Evolutionary conservation across 208 protist species (phyloP).

Genomic region (Crithidia thermophila): DNA sequence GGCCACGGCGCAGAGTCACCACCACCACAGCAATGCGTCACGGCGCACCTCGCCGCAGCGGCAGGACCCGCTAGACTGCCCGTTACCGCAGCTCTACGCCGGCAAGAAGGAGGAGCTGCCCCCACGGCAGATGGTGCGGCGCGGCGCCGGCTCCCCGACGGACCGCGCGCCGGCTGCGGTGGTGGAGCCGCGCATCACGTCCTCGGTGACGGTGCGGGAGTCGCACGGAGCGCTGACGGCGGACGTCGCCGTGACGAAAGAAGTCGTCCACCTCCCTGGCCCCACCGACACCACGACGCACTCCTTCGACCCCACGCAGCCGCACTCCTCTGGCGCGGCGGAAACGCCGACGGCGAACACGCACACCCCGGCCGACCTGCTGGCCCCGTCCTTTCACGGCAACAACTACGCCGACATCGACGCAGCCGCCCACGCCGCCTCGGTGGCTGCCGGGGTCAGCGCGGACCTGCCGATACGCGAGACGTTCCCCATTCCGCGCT

Average conservation of each 20-base stretch:
- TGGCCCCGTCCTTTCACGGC: background rate
- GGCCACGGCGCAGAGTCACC: too few species aligned
- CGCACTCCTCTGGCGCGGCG: background rate
- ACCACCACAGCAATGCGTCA: too few species aligned
- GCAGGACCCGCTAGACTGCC: background rate
- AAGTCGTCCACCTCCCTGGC: background rate
- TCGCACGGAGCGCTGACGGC: background rate
- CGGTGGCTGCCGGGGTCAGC: background rate
- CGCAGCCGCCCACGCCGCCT: constrained; percentile 25
- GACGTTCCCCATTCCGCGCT: constrained; percentile 60
- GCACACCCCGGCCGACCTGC: background rate
- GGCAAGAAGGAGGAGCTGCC: background rate
- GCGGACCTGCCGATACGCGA: constrained; percentile 30
- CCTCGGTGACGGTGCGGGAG: background rate
- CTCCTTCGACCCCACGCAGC: background rate
- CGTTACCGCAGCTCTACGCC: background rate
- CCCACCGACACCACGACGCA: background rate
- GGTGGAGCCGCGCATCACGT: background rate
- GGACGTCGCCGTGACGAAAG: background rate
- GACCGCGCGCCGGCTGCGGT: background rate
- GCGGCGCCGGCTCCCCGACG: background rate
- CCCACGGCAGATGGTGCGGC: background rate
- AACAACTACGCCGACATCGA: constrained; percentile 35
- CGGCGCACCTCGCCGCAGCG: background rate
- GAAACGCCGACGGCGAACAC: background rate